Conservation (phyloP, 257 asterid genomes). For the Forsythia suspensa region DNA sequence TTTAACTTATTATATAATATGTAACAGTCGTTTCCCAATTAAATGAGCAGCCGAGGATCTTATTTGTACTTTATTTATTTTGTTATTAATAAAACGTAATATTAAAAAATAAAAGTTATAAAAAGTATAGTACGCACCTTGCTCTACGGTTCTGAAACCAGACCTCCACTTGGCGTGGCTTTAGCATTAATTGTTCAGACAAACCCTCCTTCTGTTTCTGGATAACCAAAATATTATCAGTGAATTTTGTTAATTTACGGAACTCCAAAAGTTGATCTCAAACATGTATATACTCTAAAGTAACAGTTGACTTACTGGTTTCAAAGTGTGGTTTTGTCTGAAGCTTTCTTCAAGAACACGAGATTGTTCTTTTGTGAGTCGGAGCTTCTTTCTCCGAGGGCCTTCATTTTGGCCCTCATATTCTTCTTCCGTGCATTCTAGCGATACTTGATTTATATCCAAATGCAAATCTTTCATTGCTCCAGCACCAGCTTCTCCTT, state of each 20-base stretch:
- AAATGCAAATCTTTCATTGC: conserved; percentile 31
- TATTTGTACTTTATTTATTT: too few species aligned
- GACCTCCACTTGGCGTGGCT: conserved; percentile 85
- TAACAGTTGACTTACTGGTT: conserved; percentile 39
- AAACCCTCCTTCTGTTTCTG: conserved; percentile 71
- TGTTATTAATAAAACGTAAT: neutral
- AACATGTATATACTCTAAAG: neutral
- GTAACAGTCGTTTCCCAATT: too few species aligned
- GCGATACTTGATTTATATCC: conserved; percentile 67
- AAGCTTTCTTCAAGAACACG: conserved; percentile 79
- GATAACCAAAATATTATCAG: conserved; percentile 1
- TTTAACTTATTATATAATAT: too few species aligned
- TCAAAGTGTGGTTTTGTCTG: conserved; percentile 65
- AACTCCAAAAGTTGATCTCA: too few species aligned
- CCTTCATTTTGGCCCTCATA: conserved; percentile 51
- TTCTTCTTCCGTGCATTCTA: conserved; percentile 48
- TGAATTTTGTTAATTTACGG: neutral
- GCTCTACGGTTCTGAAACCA: conserved; percentile 98
- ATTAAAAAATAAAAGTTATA: too few species aligned
- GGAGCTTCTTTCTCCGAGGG: conserved; percentile 66
- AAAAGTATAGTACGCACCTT: conserved; percentile 43
- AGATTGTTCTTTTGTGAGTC: conserved; percentile 71
- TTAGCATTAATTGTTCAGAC: conserved; percentile 57
- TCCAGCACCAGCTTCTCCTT: conserved; percentile 38
- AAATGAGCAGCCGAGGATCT: too few species aligned